These are phyloP conservation scores for Globisporangium canariense DNA, from an alignment of 352 stramenopile genomes.

Conservation along the genomic window DNA sequence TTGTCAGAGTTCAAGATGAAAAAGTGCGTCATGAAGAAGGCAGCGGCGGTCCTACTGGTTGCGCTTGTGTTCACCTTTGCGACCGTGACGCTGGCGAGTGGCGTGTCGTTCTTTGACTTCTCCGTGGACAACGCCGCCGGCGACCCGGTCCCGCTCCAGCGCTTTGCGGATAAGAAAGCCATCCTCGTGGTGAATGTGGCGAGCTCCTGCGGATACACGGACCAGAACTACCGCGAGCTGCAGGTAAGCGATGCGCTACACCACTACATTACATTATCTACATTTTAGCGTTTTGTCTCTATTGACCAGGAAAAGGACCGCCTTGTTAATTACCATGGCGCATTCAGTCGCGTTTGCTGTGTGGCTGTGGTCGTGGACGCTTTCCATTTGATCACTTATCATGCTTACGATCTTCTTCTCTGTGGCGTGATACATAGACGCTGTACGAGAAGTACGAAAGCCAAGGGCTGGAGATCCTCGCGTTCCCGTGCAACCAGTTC, in stretches of 20 bases:
- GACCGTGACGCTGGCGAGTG: background rate
- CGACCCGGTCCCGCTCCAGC: slow-evolving; percentile 37
- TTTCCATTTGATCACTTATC: background rate
- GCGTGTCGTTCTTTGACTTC: slow-evolving; percentile 56
- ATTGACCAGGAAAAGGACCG: background rate
- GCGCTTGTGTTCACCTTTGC: slow-evolving; percentile 6
- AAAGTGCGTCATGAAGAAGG: slow-evolving; percentile 10
- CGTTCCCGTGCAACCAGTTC: slow-evolving; percentile 97
- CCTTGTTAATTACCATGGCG: background rate
- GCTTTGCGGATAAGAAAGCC: slow-evolving; percentile 50
- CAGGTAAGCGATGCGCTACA: slow-evolving; percentile 24
- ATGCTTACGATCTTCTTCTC: background rate
- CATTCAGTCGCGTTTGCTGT: background rate
- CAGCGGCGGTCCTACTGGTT: slow-evolving; percentile 14
- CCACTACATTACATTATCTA: background rate
- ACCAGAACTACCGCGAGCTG: slow-evolving; percentile 79
- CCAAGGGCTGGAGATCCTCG: slow-evolving; percentile 84
- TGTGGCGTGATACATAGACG: slow-evolving; percentile 25
- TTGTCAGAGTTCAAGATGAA: background rate
- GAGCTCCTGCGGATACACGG: slow-evolving; percentile 75
- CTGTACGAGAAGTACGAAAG: slow-evolving; percentile 76
- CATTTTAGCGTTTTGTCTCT: background rate
- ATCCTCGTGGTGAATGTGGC: slow-evolving; percentile 85
- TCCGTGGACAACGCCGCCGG: slow-evolving; percentile 47
- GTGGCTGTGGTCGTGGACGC: background rate